Evolutionary conservation across 768 basidiomycete genomes (phyloP), one percentile per base, ranked within the genome.

Genomic region (Gloeophyllum trabeum): DNA sequence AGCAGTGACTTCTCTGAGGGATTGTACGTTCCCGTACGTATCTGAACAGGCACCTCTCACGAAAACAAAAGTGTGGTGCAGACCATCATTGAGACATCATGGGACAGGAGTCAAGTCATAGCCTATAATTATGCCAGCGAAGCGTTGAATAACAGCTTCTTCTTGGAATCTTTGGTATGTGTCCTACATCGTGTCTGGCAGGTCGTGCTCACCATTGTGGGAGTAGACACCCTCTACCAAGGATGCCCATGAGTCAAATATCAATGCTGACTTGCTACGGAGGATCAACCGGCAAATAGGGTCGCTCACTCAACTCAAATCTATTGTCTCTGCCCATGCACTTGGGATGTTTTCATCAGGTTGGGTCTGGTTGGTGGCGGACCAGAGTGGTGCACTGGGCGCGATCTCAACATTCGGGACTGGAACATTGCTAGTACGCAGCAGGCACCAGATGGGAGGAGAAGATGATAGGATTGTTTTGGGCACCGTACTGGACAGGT

Each of bases 141-240:
- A 37, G 88, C 94, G 4, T 66, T 97, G 47, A 99, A 98, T 65
- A 98, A 96, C 60, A 79, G 80, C 51, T 98, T 89, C 73, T 98
- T 98, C 70, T 71, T 99, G 22, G 74, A 87, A 49, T 71, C 70
- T 44, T 69, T 99, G 28, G 94, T 97, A 58, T 40, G 90, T 70
- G 30, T 47, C 40, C 18, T 35, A 46, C 34, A 25, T 47, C 28
- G 10, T 32, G 28, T n/a, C 24, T 26, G 40, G 20, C 48, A 75
- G 71, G 65, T 63, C 60, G 69, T 68, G 21, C 61, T 64, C 21
- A 58, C 63, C 19, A 43, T 53, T 16, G 51, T 63, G 36, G 50
- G 59, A 16, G 56, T 54, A 24, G 47, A 49, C 14, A 61, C 56
- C 26, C 63, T 54, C 24, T 10, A 67, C 48, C 64, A 71, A 46